Conservation (phyloP, 257 asterid species). For the Apocynum venetum region DNA sequence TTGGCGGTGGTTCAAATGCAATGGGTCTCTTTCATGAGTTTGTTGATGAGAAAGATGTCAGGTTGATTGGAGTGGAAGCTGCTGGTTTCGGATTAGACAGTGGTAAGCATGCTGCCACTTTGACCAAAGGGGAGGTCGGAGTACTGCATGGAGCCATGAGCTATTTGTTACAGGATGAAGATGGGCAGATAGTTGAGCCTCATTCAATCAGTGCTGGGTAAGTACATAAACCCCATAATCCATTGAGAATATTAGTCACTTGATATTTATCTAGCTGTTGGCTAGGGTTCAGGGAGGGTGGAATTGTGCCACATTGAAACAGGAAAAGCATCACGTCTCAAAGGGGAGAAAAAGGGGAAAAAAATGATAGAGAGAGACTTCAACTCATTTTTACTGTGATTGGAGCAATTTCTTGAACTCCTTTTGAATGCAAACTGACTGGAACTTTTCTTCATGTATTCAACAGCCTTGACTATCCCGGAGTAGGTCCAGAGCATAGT, state of each 20-base stretch:
- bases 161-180: constrained; percentile 89
- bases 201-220: constrained; percentile 98
- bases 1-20: constrained; percentile 98
- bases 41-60: constrained; percentile 74
- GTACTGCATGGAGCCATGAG: constrained; percentile 98
- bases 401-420: neutral
- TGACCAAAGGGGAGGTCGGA: constrained; percentile 88
- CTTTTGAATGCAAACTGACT: neutral
- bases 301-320: neutral
- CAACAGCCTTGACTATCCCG: constrained; percentile 78
- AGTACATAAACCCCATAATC: neutral
- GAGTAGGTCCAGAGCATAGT: constrained; percentile 98
- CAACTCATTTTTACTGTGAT: neutral
- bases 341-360: neutral
- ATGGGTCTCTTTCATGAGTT: constrained; percentile 92
- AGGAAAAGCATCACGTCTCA: neutral
- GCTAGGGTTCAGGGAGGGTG: neutral
- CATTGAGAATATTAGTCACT: neutral
- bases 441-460: neutral
- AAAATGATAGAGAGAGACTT: neutral
- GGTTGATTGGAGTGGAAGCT: constrained; percentile 92
- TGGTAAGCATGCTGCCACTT: constrained; percentile 93
- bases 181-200: constrained; percentile 91
- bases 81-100: constrained; percentile 94
- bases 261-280: neutral